Percentiles rank a stretch among this genome's conserved stretches.
phyloP scores from a whole-genome alignment of 2,329 filamentous ascomycete species.

The Arthrobotrys entomopaga region DNA sequence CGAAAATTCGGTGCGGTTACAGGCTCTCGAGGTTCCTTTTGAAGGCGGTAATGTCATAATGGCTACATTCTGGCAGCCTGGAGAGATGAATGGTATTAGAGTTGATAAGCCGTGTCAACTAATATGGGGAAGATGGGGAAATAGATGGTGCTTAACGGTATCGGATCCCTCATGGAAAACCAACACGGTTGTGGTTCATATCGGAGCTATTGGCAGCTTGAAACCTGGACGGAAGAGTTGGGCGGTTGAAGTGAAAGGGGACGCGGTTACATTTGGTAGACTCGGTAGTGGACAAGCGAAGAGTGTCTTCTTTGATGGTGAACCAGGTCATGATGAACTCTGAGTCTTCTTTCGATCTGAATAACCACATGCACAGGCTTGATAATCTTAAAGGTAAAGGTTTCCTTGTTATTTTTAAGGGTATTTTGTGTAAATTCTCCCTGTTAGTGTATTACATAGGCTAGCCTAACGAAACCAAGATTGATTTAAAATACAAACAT shows the following conservation, averaged over 20 bases:
- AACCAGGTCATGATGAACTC: constrained; percentile 21
- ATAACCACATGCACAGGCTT: too few species aligned
- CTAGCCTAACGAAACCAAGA: too few species aligned
- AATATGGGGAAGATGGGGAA: constrained; percentile 27
- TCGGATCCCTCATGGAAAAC: constrained; percentile 24
- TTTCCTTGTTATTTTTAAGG: too few species aligned
- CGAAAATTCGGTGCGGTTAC: constrained; percentile 14
- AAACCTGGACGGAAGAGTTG: neutral
- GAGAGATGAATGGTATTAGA: constrained; percentile 20
- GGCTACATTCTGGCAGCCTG: constrained; percentile 48
- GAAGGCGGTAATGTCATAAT: constrained; percentile 27
- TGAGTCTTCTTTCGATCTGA: neutral
- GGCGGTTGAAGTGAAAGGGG: constrained; percentile 19
- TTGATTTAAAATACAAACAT: too few species aligned
- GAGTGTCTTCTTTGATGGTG: constrained; percentile 30
- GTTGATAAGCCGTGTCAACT: constrained; percentile 35
- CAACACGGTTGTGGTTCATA: constrained; percentile 3
- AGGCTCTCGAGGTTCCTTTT: constrained; percentile 33
- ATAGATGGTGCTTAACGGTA: constrained; percentile 28
- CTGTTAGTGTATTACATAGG: too few species aligned
- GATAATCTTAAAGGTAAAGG: too few species aligned
- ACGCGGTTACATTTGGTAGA: constrained; percentile 7
- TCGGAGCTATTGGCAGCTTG: constrained; percentile 9
- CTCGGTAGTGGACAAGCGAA: constrained; percentile 26
- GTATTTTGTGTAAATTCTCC: too few species aligned